Evolutionary conservation across 768 basidiomycete genomes (phyloP), one percentile per base, ranked within the genome.

Genomic region (Trichaptum fuscoviolaceum): DNA sequence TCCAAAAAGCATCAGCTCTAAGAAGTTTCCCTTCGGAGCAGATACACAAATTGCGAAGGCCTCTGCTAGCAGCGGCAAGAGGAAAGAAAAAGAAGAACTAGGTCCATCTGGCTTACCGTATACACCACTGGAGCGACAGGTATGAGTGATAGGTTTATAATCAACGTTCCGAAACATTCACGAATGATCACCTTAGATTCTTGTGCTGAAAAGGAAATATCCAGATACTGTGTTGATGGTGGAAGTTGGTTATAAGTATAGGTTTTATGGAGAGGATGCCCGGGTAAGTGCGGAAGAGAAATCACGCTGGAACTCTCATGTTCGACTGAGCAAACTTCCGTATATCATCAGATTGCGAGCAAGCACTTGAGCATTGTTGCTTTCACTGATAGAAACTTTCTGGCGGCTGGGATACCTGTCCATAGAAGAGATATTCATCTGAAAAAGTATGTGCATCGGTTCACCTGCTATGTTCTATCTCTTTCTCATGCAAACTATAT

Each of bases 251-350:
- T 95, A 95, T 75, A 95, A 90, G 74, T 90, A 87, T 74, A 84
- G 81, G 64, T 95, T 96, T 75, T 95, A 88, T 71, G 89, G 87
- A 62, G 88, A 94, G 24, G 94, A 95, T 71, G 94, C 94, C 0
- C 86, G 87, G 80, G 92, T 88, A 63, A 52, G 74, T 67, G 35
- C 30, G 52, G 24, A 26, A 57, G 24, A 35, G 7, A 30, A 15
- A 52, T 5, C 2, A 12, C 42, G 5, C 42, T 12, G 20, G 10
- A 52, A 20, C 17, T 7, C 35, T 36, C 35, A 7, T 7, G 17
- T 7, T 36, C 35, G 20, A 12, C 20, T 52, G 20, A 52, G 20
- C 20, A 15, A 52, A 52, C 20, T 2, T 6, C 20, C 15, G 42
- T 52, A 52, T 12, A 12, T 65, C 23, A 35, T 62, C 70, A 93